Evolutionary conservation across 2,329 filamentous ascomycete species (phyloP), one percentile per base, ranked within the genome.

Genomic region (Neophaeococcomyces mojaviensis): DNA sequence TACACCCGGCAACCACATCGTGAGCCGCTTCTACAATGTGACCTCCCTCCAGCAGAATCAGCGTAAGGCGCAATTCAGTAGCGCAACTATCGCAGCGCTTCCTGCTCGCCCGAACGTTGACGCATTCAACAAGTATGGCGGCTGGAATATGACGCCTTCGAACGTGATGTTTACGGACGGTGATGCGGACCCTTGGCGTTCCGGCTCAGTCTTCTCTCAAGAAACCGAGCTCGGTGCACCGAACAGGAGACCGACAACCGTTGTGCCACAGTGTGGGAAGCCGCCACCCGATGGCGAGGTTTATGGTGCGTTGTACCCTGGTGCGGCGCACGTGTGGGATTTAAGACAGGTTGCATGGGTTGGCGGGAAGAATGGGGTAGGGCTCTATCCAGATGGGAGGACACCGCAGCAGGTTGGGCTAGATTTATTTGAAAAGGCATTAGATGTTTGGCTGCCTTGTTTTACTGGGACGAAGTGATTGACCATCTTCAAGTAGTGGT

Each of bases 101-200:
- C 31, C 20, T 4, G 3, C 15, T 8, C 61, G 58, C 38, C 72
- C 74, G 4, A 56, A 57, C 32, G 61, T 58, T 1, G 58, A 64
- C 3, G 54, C 53, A 10, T 64, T 65, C 6, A 77, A 77, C 55
- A 45, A 49, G 4, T 45, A 65, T 44, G 72, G 73, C 19, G 74
- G 74, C 43, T 77, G 73, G 73, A 54, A 57, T 33, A 70, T 75
- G 44, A 68, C 71, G 1, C 73, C 73, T 9, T 72, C 70, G 8
- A 75, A 76, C 48, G 64, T 66, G 1, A 76, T 70, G 61, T 76
- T 70, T 63, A 69, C 62, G 39, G 68, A 64, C 19, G 71, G 72
- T 3, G 66, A 76, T 45, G 74, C 68, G 50, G 73, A 77, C 47
- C 72, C 73, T 3, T 78, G 73, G 74, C 62, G 69, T 16, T 16